phyloP scores from a whole-genome alignment of 129 eudicot genomes.

The carrot (Daucus carota) region DNA sequence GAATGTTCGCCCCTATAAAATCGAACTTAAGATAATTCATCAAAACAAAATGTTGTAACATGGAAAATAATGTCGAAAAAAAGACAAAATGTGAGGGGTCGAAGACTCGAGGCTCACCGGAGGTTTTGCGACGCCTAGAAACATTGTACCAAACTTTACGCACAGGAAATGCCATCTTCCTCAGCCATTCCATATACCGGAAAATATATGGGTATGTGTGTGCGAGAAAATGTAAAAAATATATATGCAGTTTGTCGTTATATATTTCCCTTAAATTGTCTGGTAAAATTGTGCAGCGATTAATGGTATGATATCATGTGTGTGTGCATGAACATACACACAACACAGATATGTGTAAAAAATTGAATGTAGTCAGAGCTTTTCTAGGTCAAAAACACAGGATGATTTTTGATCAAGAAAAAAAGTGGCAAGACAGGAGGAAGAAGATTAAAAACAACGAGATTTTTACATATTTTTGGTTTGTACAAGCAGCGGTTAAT shows the following conservation, averaged over 20 bases:
- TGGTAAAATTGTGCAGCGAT: background rate
- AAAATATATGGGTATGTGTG: background rate
- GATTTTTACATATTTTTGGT: background rate
- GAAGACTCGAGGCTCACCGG: constrained; percentile 16
- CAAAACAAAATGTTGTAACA: too few species aligned
- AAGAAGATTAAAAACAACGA: background rate
- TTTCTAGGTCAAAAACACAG: background rate
- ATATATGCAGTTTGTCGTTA: background rate
- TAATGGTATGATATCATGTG: background rate
- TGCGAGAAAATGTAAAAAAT: background rate
- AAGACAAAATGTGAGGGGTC: background rate
- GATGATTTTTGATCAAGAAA: background rate
- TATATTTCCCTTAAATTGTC: too few species aligned
- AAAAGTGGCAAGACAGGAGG: background rate
- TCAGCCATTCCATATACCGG: constrained; percentile 25
- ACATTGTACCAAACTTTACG: constrained; percentile 27
- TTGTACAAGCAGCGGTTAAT: background rate
- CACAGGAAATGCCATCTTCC: constrained; percentile 27
- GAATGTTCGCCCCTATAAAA: too few species aligned
- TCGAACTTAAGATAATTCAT: too few species aligned
- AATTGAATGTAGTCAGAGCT: background rate
- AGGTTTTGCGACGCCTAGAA: constrained; percentile 28
- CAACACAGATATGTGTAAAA: background rate
- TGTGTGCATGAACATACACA: constrained; percentile 1
- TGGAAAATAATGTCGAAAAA: background rate